Conservation (phyloP, 192 early-diverging fungal species). For the Coemansia sp. region DNA sequence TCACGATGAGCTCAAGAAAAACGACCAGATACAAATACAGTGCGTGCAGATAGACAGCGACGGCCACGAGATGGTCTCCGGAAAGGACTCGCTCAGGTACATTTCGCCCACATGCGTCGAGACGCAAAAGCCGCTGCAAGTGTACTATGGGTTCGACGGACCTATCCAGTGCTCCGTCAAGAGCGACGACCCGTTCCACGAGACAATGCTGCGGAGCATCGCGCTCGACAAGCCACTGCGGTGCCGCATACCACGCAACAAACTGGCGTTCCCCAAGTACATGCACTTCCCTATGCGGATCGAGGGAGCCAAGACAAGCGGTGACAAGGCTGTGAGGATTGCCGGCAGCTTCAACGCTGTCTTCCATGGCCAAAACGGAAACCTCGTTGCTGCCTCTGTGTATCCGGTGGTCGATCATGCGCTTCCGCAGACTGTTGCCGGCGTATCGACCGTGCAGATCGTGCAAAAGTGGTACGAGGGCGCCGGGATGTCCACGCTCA, state of each 20-base stretch:
- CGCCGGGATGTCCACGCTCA: conserved; percentile 24
- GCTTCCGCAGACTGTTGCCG: conserved; percentile 41
- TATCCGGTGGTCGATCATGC: conserved; percentile 40
- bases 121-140: conserved; percentile 19
- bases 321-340: conserved; percentile 8
- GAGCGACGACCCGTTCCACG: conserved; percentile 29
- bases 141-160: conserved; percentile 43
- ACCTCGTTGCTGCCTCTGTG: conserved; percentile 30
- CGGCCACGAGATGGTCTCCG: conserved; percentile 6
- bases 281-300: conserved; percentile 19
- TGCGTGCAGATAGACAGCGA: conserved; percentile 21
- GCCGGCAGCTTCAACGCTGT: conserved; percentile 47
- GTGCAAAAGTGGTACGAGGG: conserved; percentile 50
- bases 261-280: conserved; percentile 15
- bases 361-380: conserved; percentile 36
- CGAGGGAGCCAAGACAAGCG: conserved; percentile 10
- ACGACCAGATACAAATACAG: conserved; percentile 33
- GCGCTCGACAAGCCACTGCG: conserved; percentile 17
- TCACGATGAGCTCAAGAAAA: conserved; percentile 24
- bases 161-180: conserved; percentile 43
- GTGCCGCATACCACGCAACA: conserved; percentile 36
- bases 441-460: conserved; percentile 51
- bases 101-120: conserved; percentile 36
- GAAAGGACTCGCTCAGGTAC: conserved; percentile 17
- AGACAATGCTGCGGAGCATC: conserved; percentile 10